Evolutionary conservation across 139 green algal species (phyloP).

Genomic region (Trebouxia sp.): DNA sequence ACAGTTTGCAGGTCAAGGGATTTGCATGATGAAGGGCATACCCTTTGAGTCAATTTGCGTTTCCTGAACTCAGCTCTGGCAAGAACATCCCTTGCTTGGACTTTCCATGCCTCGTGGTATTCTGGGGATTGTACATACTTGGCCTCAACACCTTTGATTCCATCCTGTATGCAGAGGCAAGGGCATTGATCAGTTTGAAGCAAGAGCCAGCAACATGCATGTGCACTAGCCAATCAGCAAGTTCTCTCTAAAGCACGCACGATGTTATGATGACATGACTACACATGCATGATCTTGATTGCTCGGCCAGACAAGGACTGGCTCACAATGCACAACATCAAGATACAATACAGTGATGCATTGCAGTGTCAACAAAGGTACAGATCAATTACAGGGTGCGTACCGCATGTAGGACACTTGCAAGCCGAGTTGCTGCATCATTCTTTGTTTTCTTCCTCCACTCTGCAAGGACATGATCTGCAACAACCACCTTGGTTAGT

Average conservation of each 20-base stretch:
- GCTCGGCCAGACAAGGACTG: no score
- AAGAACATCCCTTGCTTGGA: constrained; percentile 81
- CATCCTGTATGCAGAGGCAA: constrained; percentile 42
- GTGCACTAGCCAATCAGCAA: background rate
- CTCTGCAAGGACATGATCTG: constrained; percentile 81
- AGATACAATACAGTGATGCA: no score
- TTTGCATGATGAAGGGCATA: constrained; percentile 16
- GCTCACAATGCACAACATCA: no score
- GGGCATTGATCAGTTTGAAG: background rate
- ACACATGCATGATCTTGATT: no score
- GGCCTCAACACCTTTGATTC: constrained; percentile 72
- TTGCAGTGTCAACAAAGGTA: no score
- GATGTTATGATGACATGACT: no score
- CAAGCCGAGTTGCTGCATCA: constrained; percentile 75
- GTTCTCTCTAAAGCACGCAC: no score
- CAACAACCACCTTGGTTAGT: no score
- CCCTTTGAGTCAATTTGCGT: constrained; percentile 75
- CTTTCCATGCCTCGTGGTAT: constrained; percentile 85
- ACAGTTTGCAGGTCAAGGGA: no score
- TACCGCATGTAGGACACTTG: constrained; percentile 69
- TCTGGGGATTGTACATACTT: constrained; percentile 76
- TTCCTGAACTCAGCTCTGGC: constrained; percentile 76
- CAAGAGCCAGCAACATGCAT: background rate
- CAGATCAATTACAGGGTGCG: no score
- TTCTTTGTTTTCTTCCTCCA: constrained; percentile 86